Base-by-base conservation (phyloP, 208 protist species). In the Leishmania tropica region DNA sequence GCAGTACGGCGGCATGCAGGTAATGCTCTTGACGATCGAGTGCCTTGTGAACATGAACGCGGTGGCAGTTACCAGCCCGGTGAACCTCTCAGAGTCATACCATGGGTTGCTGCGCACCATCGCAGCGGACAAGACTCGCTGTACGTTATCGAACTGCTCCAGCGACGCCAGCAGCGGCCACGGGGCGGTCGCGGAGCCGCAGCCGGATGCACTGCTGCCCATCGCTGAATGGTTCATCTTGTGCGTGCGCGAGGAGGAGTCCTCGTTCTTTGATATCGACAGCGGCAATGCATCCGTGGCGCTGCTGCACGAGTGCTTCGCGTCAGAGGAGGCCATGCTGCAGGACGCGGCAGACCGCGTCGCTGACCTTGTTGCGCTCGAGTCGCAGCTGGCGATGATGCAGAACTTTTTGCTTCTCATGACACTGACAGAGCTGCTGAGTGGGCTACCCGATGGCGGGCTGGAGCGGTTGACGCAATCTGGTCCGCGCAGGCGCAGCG, bases 21-120 rank as follows among this genome's bases (percentile, higher is more conserved):
- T 91, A 28, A 80, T 97, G 76, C 80, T 97, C 48, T 81, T 95
- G 47, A 86, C 84, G 21, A 87, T 93, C 10, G 90, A 97, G 78
- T 87, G 78, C 24, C 62, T 96, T 31, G 93, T 90, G 79, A 97
- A 97, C 85, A 86, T 94, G 67, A 95, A 97, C 81, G 94, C 93
- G 6, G 45, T 58, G 24, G 77, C 64, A 8, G 71, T 88, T 24
- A 84, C 81, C 17, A 84, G 76, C 3, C 83, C 93, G 2, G 84
- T 91, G 40, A 87, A 90, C 77, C 68, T 95, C 35, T 83, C 85
- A 8, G 75, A 77, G 0, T 79, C 75, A 11, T 89, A 93, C 47
- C 86, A 85, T 35, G 64, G 78, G 37, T 79, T 97, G n/a, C 72
- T 97, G 64, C 60, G 51, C 67, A 85, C 80, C 40, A 90, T 96